phyloP scores from a whole-genome alignment of 441 rosid species.

The Lepidium campestre region DNA sequence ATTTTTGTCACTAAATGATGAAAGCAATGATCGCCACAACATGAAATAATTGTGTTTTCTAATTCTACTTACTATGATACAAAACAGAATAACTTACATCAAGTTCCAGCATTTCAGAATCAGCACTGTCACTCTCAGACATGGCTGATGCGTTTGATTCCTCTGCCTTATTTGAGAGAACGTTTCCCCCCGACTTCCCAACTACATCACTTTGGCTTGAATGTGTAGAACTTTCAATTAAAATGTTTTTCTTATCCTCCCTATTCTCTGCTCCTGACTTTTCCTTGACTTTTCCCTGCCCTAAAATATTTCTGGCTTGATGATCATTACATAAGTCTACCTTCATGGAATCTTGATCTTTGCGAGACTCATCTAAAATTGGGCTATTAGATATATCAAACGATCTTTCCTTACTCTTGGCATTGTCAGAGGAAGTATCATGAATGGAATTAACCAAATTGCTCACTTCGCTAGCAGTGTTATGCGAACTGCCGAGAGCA shows the following conservation, averaged over 20 bases:
- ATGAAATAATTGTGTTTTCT: not conserved
- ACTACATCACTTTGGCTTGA: slow-evolving; percentile 32
- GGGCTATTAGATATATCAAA: slow-evolving; percentile 34
- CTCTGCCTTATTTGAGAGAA: slow-evolving; percentile 31
- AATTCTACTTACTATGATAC: not conserved
- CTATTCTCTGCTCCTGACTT: slow-evolving; percentile 36
- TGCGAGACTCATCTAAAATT: slow-evolving; percentile 31
- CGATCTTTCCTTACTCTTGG: slow-evolving; percentile 51
- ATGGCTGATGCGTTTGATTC: slow-evolving; percentile 37
- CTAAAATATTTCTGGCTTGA: slow-evolving; percentile 4
- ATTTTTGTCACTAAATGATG: not conserved
- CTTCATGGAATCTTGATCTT: slow-evolving; percentile 29
- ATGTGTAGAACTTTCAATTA: slow-evolving; percentile 28
- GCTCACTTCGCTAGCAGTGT: slow-evolving; percentile 53
- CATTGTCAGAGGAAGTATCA: slow-evolving; percentile 48
- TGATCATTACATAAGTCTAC: slow-evolving; percentile 25
- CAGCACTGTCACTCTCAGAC: slow-evolving; percentile 63
- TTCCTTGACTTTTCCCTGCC: slow-evolving; percentile 1
- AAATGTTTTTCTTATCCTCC: slow-evolving; percentile 22
- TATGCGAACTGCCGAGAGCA: slow-evolving; percentile 32
- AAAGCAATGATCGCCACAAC: not conserved
- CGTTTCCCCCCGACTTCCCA: slow-evolving; percentile 32
- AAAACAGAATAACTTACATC: slow-evolving; percentile 61
- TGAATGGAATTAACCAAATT: slow-evolving; percentile 45
- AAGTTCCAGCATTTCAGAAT: slow-evolving; percentile 70